These are phyloP conservation scores for Globisporangium nodosum DNA, from an alignment of 352 stramenopile species.

Conservation along the genomic window DNA sequence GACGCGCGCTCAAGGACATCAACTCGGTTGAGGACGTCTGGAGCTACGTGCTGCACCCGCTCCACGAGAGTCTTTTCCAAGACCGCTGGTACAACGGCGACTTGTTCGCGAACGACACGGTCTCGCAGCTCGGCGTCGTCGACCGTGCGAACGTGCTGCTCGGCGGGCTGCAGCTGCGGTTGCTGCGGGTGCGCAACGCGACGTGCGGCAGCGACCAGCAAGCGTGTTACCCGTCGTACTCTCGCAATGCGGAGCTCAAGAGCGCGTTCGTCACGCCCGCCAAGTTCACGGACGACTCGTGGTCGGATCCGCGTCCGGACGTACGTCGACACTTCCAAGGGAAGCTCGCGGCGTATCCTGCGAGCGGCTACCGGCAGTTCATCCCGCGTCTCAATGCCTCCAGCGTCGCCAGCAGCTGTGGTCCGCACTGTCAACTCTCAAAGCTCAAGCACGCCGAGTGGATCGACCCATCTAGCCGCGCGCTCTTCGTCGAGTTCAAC, in stretches of 20 bases:
- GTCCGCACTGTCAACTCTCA: slow-evolving; percentile 30
- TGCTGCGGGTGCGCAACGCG: slow-evolving; percentile 33
- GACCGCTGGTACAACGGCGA: slow-evolving; percentile 58
- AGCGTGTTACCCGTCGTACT: slow-evolving; percentile 38
- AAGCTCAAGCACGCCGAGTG: slow-evolving; percentile 31
- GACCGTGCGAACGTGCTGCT: slow-evolving; percentile 47
- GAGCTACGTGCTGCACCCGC: slow-evolving; percentile 37
- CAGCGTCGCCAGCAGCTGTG: slow-evolving; percentile 14
- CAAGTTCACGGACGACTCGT: slow-evolving; percentile 24
- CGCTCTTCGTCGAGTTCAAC: slow-evolving; percentile 59
- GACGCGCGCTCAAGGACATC: slow-evolving; percentile 26
- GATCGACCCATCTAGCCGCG: slow-evolving; percentile 43
- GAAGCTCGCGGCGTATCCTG: slow-evolving; percentile 30
- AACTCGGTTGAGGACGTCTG: slow-evolving; percentile 43
- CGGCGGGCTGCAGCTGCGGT: slow-evolving; percentile 45
- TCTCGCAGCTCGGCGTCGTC: slow-evolving; percentile 46
- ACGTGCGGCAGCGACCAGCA: slow-evolving; percentile 10
- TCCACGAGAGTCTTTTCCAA: slow-evolving; percentile 40
- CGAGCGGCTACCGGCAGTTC: slow-evolving; percentile 18
- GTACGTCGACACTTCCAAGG: slow-evolving; percentile 17
- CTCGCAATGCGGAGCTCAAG: slow-evolving; percentile 17
- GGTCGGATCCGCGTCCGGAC: slow-evolving; percentile 10
- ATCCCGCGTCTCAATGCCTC: slow-evolving; percentile 13
- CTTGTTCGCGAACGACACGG: slow-evolving; percentile 32
- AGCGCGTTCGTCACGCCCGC: slow-evolving; percentile 4